These are phyloP conservation scores for Akanthomyces uredinophilus DNA, from an alignment of 2,329 filamentous ascomycete genomes.

Conservation along the genomic window DNA sequence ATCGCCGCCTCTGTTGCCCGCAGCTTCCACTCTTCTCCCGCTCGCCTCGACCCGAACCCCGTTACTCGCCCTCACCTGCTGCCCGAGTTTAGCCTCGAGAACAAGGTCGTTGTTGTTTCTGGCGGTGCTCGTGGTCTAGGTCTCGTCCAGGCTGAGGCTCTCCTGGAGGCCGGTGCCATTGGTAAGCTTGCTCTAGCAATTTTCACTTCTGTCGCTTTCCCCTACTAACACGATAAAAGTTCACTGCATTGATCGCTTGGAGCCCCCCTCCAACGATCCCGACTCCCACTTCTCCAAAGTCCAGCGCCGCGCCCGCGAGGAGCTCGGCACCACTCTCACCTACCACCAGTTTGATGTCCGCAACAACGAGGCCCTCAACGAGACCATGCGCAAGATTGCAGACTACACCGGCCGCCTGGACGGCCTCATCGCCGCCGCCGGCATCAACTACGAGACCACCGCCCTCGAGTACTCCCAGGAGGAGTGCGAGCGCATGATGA, in stretches of 20 bases:
- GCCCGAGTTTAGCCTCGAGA: conserved; percentile 70
- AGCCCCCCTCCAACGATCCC: conserved; percentile 40
- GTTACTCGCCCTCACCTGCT: conserved; percentile 33
- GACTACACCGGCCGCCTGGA: conserved; percentile 67
- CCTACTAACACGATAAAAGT: conserved; percentile 35
- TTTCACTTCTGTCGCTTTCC: background rate
- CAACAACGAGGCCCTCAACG: conserved; percentile 62
- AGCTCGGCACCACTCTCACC: conserved; percentile 62
- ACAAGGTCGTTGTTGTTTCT: conserved; percentile 71
- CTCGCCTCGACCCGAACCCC: conserved; percentile 20
- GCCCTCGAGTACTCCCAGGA: conserved; percentile 76
- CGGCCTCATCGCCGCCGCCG: conserved; percentile 65
- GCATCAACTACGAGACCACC: conserved; percentile 76
- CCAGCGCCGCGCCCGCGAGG: conserved; percentile 55
- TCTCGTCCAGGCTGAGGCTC: conserved; percentile 70
- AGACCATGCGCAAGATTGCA: conserved; percentile 63
- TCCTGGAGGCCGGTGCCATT: conserved; percentile 73
- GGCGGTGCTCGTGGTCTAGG: conserved; percentile 74
- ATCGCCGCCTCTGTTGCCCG: conserved; percentile 18
- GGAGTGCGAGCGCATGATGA: conserved; percentile 72
- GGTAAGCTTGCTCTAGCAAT: conserved; percentile 31
- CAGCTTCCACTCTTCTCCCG: conserved; percentile 20
- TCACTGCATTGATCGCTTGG: conserved; percentile 60
- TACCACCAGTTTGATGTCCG: conserved; percentile 80
- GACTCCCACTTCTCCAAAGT: conserved; percentile 59